phyloP scores from a whole-genome alignment of 1,284 basidiomycete genomes.

The Marasmius tenuissimus region DNA sequence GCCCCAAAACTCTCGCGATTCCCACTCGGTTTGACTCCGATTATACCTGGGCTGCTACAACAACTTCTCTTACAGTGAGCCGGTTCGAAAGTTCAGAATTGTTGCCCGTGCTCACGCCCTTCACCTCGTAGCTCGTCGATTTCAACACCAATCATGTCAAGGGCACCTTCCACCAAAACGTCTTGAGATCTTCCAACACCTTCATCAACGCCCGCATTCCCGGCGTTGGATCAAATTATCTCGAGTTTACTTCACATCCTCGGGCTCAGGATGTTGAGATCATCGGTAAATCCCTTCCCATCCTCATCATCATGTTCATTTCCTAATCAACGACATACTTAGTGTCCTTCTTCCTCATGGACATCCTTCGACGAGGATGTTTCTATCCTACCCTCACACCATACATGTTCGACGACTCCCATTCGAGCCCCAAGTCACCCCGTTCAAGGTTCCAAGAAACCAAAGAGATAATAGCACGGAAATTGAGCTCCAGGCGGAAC shows the following conservation, averaged over 20 bases:
- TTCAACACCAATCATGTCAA: slow-evolving; percentile 43
- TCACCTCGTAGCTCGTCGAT: slow-evolving; percentile 39
- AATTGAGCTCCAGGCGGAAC: slow-evolving; percentile 37
- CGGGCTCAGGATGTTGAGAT: slow-evolving; percentile 46
- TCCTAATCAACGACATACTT: slow-evolving; percentile 5
- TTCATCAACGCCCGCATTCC: slow-evolving; percentile 37
- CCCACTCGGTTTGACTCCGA: slow-evolving; percentile 57
- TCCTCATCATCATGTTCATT: background rate
- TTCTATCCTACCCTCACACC: slow-evolving; percentile 40
- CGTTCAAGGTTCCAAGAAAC: slow-evolving; percentile 42
- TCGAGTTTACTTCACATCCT: slow-evolving; percentile 44
- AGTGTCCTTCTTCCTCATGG: slow-evolving; percentile 62
- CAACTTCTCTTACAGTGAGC: slow-evolving; percentile 46
- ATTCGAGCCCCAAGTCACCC: slow-evolving; percentile 30
- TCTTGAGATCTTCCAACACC: slow-evolving; percentile 32
- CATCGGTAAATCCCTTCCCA: slow-evolving; percentile 35
- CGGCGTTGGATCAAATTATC: slow-evolving; percentile 44
- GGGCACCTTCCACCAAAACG: slow-evolving; percentile 49
- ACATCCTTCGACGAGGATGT: slow-evolving; percentile 52
- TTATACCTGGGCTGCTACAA: slow-evolving; percentile 52
- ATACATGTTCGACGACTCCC: slow-evolving; percentile 37
- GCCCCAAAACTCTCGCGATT: slow-evolving; percentile 49
- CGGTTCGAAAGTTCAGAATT: background rate
- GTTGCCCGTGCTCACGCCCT: background rate
- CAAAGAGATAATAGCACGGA: slow-evolving; percentile 35